A percentile compares a stretch with the other conserved stretches of the same genome.
These are phyloP conservation scores for Pythium rhizo-oryzae DNA, from an alignment of 352 stramenopile species.

Conservation along the genomic window DNA sequence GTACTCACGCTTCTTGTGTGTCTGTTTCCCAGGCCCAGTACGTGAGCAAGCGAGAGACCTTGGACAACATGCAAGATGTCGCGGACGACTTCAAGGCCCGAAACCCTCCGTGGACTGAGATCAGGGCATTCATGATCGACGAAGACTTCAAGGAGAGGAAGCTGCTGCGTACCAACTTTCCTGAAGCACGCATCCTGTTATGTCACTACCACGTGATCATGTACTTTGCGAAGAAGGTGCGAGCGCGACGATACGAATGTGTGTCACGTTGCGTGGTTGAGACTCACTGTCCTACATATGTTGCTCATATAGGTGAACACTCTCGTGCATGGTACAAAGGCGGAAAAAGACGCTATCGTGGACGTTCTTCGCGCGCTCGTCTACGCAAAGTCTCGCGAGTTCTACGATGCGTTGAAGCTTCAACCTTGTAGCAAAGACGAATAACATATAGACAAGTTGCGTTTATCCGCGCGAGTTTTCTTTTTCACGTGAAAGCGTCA, in stretches of 20 bases:
- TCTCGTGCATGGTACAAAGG: neutral
- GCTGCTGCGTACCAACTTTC: constrained; percentile 26
- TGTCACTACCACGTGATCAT: constrained; percentile 38
- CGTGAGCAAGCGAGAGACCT: neutral
- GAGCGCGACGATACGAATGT: too few species aligned
- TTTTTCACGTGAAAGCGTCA: too few species aligned
- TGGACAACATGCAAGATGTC: constrained; percentile 22
- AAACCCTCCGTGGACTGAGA: neutral
- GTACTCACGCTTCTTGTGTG: neutral
- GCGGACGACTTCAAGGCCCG: constrained; percentile 29
- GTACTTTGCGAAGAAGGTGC: constrained; percentile 15
- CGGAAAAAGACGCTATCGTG: neutral
- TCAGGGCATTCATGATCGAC: neutral
- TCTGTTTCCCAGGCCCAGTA: neutral
- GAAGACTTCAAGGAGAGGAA: neutral
- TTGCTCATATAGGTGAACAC: neutral
- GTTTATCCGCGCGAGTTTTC: too few species aligned
- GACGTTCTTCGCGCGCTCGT: constrained; percentile 1
- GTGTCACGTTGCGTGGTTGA: neutral
- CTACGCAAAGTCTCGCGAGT: neutral
- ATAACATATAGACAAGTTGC: too few species aligned
- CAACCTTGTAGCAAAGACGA: too few species aligned
- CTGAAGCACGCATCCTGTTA: constrained; percentile 18
- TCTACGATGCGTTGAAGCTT: neutral
- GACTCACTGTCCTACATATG: neutral